These are phyloP conservation scores for Trichoderma arundinaceum DNA, from an alignment of 2,329 filamentous ascomycete genomes.

Conservation along the genomic window DNA sequence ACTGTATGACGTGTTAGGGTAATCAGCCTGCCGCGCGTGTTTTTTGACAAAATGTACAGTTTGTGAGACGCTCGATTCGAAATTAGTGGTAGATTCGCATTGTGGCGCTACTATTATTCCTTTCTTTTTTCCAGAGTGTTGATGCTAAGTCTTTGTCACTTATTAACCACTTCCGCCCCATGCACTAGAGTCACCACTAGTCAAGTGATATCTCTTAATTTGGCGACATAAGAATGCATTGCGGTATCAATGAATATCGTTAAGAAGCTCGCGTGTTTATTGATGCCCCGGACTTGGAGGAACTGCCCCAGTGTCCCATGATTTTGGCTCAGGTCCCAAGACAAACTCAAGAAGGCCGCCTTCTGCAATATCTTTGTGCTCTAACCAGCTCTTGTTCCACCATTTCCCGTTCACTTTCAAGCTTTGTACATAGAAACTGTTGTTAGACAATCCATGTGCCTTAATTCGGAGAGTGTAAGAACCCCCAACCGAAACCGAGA, in stretches of 20 bases:
- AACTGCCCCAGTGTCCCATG: conserved; percentile 53
- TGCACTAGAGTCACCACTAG: no score
- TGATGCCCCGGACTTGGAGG: conserved; percentile 54
- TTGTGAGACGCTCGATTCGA: no score
- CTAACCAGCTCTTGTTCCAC: conserved; percentile 62
- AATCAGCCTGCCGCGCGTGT: neutral
- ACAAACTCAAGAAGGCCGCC: conserved; percentile 54
- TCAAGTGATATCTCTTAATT: no score
- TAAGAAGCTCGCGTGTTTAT: neutral
- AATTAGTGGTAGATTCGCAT: no score
- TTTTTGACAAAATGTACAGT: neutral
- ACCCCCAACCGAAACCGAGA: conserved; percentile 56
- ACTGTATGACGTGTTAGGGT: neutral
- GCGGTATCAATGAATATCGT: no score
- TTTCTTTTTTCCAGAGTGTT: no score
- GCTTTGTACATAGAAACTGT: conserved; percentile 56
- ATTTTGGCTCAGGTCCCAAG: conserved; percentile 44
- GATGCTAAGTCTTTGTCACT: no score
- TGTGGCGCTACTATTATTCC: no score
- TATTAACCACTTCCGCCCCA: no score
- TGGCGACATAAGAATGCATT: neutral
- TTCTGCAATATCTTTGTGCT: conserved; percentile 55
- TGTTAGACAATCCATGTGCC: conserved; percentile 50
- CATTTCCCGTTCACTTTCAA: conserved; percentile 57
- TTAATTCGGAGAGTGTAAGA: conserved; percentile 45